These are phyloP conservation scores for Musa beccarii DNA, from an alignment of 176 grass and related monocot genomes.

Conservation along the genomic window DNA sequence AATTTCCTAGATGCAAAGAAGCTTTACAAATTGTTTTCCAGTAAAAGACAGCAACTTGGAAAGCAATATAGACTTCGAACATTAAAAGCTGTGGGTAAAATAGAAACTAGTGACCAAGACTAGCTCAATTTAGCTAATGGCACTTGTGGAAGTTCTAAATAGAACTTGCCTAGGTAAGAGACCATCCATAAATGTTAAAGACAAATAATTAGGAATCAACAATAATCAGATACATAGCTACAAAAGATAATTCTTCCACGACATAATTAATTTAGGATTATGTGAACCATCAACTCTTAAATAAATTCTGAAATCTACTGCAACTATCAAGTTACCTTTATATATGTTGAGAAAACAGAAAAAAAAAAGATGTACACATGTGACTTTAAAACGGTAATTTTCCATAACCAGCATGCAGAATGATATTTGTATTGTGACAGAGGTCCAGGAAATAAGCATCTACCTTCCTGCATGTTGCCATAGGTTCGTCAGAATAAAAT, in stretches of 20 bases:
- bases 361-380: neutral
- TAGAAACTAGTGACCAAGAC: too few relatives aligned
- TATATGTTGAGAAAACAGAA: neutral
- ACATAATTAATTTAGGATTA: neutral
- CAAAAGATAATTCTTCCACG: slow-evolving; percentile 4
- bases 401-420: neutral
- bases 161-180: too few relatives aligned
- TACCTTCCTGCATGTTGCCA: slow-evolving; percentile 99
- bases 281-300: too few relatives aligned
- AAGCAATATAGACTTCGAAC: too few relatives aligned
- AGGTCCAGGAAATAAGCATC: neutral
- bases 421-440: neutral
- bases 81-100: too few relatives aligned
- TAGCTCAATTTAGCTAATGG: too few relatives aligned
- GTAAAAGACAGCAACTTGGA: neutral
- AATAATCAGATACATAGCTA: neutral
- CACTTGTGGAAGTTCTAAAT: too few relatives aligned
- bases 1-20: neutral
- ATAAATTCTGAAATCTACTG: too few relatives aligned
- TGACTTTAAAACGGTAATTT: neutral
- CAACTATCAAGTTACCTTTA: too few relatives aligned
- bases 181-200: neutral
- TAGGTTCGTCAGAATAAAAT: slow-evolving; percentile 95
- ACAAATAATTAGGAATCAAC: neutral
- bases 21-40: neutral